Conservation (phyloP, 495 filamentous ascomycete species). For the Tuber aestivum region DNA sequence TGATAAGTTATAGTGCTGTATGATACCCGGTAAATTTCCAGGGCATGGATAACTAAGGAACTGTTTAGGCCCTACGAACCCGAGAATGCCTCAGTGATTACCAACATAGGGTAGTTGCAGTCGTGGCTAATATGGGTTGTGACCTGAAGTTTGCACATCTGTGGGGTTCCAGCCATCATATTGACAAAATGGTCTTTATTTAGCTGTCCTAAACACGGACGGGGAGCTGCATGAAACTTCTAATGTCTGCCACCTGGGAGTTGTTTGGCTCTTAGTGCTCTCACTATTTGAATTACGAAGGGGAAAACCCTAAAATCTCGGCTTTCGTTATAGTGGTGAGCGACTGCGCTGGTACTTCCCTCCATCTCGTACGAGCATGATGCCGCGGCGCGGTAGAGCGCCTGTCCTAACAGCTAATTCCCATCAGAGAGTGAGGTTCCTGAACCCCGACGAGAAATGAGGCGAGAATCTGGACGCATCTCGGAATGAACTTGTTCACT, state of each 20-base stretch:
- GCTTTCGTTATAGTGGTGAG: not conserved
- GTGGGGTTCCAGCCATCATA: not conserved
- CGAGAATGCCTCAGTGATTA: not conserved
- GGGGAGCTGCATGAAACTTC: not conserved
- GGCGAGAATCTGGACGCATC: not conserved
- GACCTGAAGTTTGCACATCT: not conserved
- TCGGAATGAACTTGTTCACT: not conserved
- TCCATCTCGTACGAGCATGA: not conserved
- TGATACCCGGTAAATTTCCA: not conserved
- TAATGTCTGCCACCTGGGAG: not conserved
- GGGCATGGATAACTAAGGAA: not conserved
- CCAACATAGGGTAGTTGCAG: not conserved
- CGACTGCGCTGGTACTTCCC: not conserved
- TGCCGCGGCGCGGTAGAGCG: not conserved
- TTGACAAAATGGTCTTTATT: not conserved
- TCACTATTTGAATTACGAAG: not conserved
- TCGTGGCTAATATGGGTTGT: not conserved
- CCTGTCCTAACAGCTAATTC: not conserved
- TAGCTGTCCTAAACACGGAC: not conserved
- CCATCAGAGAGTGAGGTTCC: not conserved
- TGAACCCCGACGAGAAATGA: not conserved
- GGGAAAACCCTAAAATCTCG: not conserved
- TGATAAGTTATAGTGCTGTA: no score
- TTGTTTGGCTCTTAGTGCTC: no score
- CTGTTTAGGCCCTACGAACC: not conserved